Base-by-base conservation (phyloP, 2,329 filamentous ascomycete species). In the Aulographum hederae region DNA sequence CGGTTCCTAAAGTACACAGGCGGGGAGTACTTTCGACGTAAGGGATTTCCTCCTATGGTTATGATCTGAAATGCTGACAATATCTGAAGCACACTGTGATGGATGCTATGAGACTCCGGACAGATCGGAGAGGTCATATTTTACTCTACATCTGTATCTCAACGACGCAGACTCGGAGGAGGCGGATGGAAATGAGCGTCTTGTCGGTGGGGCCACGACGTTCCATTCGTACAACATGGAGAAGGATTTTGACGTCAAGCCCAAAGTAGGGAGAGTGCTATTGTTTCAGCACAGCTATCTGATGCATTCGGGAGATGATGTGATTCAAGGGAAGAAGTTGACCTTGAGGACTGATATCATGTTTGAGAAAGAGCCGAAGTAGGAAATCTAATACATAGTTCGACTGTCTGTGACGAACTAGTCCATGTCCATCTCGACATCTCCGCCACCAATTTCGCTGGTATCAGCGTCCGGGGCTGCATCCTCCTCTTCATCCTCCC, bases 1-100 rank as follows among this genome's bases (percentile, higher is more conserved):
- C 59, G 81, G 18, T 85, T 85, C 43, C 54, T 91, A 31, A 74
- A 69, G 44, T 89, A 89, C 47, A 61, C 62, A 0, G 53, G 61
- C 0, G 78, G 78, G 0, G 72, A 84, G 43, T 86, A 74, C 46
- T 89, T 91, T 43, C 65, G 63, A 37, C 61, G 58, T 49, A 41
- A 23, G 43, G 39, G 30, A 18, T 2, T 21, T 17, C 6, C 21
- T 5, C n/a, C 12, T 8, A 8, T 12, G 16, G 14, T 20, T 27
- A 28, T 27, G 6, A 18, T 27, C 21, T 25, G 10, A 10, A 25
- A 25, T 10, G 21, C 21, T 25, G 21, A 25, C 8, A 28, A 28
- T 28, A 16, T 13, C 16, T 23, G 16, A 14, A 52, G 71, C 73
- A 3, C 79, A 86, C 46, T 73, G 65, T 40, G 79, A 86, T 45